These are phyloP conservation scores for Cystofilobasidium capitatum DNA, from an alignment of 768 basidiomycete genomes.

Conservation along the genomic window DNA sequence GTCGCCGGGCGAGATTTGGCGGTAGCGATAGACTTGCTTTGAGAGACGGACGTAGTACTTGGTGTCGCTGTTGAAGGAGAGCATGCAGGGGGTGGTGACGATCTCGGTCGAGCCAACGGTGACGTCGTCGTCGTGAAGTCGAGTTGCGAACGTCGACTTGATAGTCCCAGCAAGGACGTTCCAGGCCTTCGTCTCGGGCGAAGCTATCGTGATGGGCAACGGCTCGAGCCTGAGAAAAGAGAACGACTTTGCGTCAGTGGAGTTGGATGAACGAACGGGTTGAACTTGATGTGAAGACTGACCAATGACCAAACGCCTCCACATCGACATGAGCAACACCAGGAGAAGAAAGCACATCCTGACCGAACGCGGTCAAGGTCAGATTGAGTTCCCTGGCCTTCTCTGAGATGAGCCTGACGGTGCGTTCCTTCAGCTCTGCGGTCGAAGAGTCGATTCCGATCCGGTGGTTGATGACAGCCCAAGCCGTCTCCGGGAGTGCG, in stretches of 20 bases:
- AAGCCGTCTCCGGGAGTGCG: slow-evolving; percentile 33
- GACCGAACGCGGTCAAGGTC: slow-evolving; percentile 32
- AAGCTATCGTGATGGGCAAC: slow-evolving; percentile 33
- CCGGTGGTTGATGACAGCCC: slow-evolving; percentile 36
- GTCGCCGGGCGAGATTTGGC: slow-evolving; percentile 3
- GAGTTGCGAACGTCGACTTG: slow-evolving; percentile 28
- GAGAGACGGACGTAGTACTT: slow-evolving; percentile 37
- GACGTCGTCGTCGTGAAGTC: slow-evolving; percentile 8
- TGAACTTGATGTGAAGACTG: no score
- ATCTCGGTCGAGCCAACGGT: not conserved
- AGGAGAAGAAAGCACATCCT: slow-evolving; percentile 24
- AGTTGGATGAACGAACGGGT: not conserved
- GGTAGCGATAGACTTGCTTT: slow-evolving; percentile 35
- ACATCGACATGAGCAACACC: slow-evolving; percentile 29
- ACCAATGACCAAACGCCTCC: slow-evolving; percentile 32
- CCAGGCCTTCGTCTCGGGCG: slow-evolving; percentile 32
- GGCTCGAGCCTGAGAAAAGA: slow-evolving; percentile 32
- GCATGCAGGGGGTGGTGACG: not conserved
- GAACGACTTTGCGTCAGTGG: not conserved
- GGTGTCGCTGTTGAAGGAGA: slow-evolving; percentile 30
- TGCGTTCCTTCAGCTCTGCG: slow-evolving; percentile 31
- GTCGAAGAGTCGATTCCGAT: slow-evolving; percentile 35
- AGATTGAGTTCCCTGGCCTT: slow-evolving; percentile 33
- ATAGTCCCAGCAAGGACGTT: slow-evolving; percentile 33
- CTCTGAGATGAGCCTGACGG: slow-evolving; percentile 28